Base-by-base conservation (phyloP, 768 basidiomycete species). In the Terana coerulea region DNA sequence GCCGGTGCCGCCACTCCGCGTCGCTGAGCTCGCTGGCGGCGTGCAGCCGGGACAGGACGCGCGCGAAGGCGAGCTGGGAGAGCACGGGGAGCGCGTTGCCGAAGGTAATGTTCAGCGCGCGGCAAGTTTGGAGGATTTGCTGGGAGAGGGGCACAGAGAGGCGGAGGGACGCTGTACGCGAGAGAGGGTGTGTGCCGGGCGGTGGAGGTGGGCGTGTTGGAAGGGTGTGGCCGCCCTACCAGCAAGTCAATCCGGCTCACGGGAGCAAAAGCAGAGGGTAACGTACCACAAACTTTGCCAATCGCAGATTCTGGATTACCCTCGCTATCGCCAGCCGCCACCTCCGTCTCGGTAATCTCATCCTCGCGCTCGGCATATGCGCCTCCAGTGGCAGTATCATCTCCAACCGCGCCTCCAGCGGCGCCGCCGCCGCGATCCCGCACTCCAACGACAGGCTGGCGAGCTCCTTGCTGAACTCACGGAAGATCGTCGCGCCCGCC, bases 181-280 rank as follows among this genome's bases (percentile, higher is more conserved):
- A 71, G 58, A 5, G 79, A 71, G 6, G 75, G 71, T 0, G 64
- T 67, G 37, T 61, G 61, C 1, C 59, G 55, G 0, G 77, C 77
- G 5, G 60, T 49, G 25, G 56, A 59, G 1, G 73, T 71, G 30
- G 70, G 47, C 14, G 63, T 73, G 40, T 75, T 68, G 81, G 80
- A 8, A 83, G 67, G 0, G 77, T 76, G 42, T 83, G 81, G 2
- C 81, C 81, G 3, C 81, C 82, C 81, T 83, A 59, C n/a, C 6
- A 41, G 34, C 45, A 14, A 54, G 43, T 41, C 24, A 26, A 46
- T 33, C 26, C 43, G 19, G 37, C 25, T 28, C 37, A 2, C 17
- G 3, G 17, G 11, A 46, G n/a, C n/a, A 34, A 1, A 11, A 39
- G 28, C 14, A 17, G 17, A 30, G 31, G n/a, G 8, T 34, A 22